A percentile compares a stretch with the other conserved stretches of the same genome.
These are phyloP conservation scores for Datisca glomerata DNA, from an alignment of 306 rosid genomes.

Conservation along the genomic window DNA sequence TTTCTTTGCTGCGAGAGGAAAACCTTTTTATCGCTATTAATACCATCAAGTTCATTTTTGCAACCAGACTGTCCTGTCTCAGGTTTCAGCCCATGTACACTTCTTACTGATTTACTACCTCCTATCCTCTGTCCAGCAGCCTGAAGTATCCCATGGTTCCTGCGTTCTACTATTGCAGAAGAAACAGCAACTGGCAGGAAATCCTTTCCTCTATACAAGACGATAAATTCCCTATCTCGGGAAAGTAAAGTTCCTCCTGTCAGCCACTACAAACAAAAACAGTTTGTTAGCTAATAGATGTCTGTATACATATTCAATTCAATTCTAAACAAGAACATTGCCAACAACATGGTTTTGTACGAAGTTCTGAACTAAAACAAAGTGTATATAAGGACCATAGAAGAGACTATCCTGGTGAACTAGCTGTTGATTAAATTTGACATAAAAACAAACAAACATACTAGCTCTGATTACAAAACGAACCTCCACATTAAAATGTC, in stretches of 20 bases:
- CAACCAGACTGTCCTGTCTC: slow-evolving; percentile 19
- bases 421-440: too few relatives aligned
- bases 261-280: slow-evolving; percentile 43
- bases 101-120: slow-evolving; percentile 12
- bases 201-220: slow-evolving; percentile 84
- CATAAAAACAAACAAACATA: too few relatives aligned
- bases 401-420: too few relatives aligned
- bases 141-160: slow-evolving; percentile 25
- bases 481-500: too few relatives aligned
- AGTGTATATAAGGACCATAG: too few relatives aligned
- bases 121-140: slow-evolving; percentile 28
- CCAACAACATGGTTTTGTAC: too few relatives aligned
- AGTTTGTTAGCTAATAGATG: too few relatives aligned
- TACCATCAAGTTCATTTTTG: slow-evolving; percentile 17
- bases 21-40: slow-evolving; percentile 18
- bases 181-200: slow-evolving; percentile 78
- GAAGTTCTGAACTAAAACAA: too few relatives aligned
- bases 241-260: slow-evolving; percentile 87
- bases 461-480: too few relatives aligned
- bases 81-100: slow-evolving; percentile 15
- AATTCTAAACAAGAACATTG: too few relatives aligned
- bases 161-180: slow-evolving; percentile 70
- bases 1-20: slow-evolving; percentile 18
- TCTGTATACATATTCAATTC: too few relatives aligned
- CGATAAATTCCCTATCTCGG: slow-evolving; percentile 68